Conservation (phyloP, 2,329 filamentous ascomycete genomes). For the Curvularia verruculosa region DNA sequence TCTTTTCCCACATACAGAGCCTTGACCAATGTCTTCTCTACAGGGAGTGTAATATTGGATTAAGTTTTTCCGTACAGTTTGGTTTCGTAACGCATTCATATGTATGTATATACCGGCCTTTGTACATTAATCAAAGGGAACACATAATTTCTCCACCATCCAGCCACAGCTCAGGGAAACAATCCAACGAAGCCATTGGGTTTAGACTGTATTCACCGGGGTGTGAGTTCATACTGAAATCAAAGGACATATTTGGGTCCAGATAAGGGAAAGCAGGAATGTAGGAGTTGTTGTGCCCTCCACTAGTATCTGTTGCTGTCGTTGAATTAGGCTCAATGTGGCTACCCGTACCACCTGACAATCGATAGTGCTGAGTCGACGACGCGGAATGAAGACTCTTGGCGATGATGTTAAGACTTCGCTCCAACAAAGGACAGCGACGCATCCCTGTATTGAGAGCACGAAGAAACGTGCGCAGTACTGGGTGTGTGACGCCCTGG, state of each 20-base stretch:
- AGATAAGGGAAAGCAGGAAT: slow-evolving; percentile 19
- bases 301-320: background rate
- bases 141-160: slow-evolving; percentile 1
- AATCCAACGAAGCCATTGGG: slow-evolving; percentile 12
- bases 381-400: slow-evolving; percentile 4
- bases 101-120: background rate
- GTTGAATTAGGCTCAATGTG: background rate
- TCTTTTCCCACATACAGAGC: background rate
- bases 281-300: slow-evolving; percentile 5
- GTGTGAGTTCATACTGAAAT: slow-evolving; percentile 3
- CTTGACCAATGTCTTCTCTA: background rate
- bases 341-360: background rate
- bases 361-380: background rate
- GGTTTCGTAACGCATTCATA: background rate
- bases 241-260: background rate
- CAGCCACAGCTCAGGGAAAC: slow-evolving; percentile 14
- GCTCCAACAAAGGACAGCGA: slow-evolving; percentile 36
- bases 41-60: background rate
- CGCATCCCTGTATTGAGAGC: slow-evolving; percentile 28
- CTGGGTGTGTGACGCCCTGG: slow-evolving; percentile 19
- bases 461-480: slow-evolving; percentile 37
- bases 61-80: background rate
- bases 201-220: background rate
- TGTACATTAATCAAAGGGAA: background rate
- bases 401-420: slow-evolving; percentile 43